Conservation (phyloP, 2,329 filamentous ascomycete genomes). For the Ophiognomonia clavigignenti-juglandacearum region DNA sequence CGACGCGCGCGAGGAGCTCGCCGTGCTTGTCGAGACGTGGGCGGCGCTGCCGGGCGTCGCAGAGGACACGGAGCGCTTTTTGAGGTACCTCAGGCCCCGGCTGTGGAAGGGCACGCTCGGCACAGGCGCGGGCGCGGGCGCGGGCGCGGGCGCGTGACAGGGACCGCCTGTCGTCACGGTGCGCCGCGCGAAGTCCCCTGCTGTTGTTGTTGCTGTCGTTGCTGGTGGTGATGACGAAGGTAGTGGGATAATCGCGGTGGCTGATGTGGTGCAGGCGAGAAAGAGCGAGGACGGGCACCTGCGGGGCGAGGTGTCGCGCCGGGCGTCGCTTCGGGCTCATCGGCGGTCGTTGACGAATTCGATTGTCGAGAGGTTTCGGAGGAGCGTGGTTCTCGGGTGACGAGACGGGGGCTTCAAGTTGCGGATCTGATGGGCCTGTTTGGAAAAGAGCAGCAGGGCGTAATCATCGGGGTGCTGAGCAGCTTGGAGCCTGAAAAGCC, state of each 20-base stretch:
- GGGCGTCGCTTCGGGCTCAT: neutral
- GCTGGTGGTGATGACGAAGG: no score
- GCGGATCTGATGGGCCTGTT: neutral
- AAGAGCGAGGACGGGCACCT: neutral
- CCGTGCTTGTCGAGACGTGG: constrained; percentile 14
- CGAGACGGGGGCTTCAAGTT: no score
- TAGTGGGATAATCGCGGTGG: no score
- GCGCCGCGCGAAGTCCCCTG: neutral
- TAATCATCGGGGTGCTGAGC: no score
- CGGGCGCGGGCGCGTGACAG: no score
- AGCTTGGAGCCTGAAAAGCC: no score
- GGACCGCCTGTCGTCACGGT: neutral
- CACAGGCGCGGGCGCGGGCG: no score
- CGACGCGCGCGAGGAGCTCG: constrained; percentile 14
- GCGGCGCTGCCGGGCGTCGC: constrained; percentile 11
- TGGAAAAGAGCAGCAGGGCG: no score
- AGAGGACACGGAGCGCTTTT: constrained; percentile 12
- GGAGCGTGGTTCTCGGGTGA: neutral
- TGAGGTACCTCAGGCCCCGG: constrained; percentile 12
- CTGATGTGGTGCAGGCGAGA: neutral
- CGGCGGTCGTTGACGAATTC: neutral
- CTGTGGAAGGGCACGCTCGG: constrained; percentile 10
- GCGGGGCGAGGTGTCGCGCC: neutral
- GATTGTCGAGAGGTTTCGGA: neutral
- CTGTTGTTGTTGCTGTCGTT: no score